Percentiles rank a stretch among this genome's conserved stretches.
Evolutionary conservation across 768 basidiomycete species (phyloP).

Genomic region (Termitomyces sp.): DNA sequence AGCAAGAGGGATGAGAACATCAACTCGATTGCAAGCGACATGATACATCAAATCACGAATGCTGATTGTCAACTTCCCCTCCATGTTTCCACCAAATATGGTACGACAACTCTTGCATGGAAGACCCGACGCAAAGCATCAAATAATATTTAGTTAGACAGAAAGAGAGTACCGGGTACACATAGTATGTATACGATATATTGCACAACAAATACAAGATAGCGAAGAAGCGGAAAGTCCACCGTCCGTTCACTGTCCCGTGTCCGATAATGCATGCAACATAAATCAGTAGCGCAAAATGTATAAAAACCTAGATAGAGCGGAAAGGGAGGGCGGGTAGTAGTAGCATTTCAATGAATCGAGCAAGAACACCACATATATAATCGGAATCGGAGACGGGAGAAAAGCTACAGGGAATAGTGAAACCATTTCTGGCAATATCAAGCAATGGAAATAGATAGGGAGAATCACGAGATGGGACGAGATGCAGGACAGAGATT

Average conservation of each 20-base stretch:
- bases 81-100: no score
- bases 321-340: neutral
- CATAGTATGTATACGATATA: slow-evolving; percentile 13
- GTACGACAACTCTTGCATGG: no score
- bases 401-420: neutral
- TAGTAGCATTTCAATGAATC: neutral
- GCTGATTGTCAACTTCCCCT: no score
- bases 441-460: neutral
- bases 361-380: neutral
- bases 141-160: neutral
- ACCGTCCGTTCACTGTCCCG: slow-evolving; percentile 53
- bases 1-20: no score
- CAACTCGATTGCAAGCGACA: no score
- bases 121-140: neutral
- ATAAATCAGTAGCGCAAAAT: slow-evolving; percentile 8
- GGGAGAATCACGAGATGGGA: neutral
- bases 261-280: slow-evolving; percentile 27
- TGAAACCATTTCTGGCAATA: neutral
- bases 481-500: neutral
- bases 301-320: slow-evolving; percentile 11
- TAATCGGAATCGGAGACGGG: slow-evolving; percentile 9
- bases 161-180: neutral
- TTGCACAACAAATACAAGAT: slow-evolving; percentile 41
- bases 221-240: slow-evolving; percentile 45
- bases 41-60: no score